Base-by-base conservation (phyloP, 2,329 filamentous ascomycete genomes). In the Aspergillus puulaauensis region DNA sequence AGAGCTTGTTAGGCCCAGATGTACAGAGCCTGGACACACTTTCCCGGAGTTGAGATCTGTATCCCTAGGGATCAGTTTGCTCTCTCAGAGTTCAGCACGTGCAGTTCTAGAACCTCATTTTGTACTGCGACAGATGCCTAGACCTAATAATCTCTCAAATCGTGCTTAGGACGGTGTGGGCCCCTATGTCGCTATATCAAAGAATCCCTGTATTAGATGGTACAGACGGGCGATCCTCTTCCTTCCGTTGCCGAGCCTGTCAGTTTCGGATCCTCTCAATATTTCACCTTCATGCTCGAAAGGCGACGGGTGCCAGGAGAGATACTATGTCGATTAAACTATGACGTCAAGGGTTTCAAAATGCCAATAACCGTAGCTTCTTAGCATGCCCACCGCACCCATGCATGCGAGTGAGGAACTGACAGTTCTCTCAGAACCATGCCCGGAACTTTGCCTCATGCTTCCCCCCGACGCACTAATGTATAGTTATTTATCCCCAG, bases 391-490 rank as follows among this genome's bases (percentile, higher is more conserved):
- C 35, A 37, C 15, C 35, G 35, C 35, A 14, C 48, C 15, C 49
- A 35, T 44, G 58, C 54, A 61, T 57, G 52, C 35, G 50, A 56
- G 50, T 33, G 17, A 11, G 6, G 27, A 27, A 27, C 46, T 12
- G 39, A 24, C 37, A 45, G 50, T 45, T 53, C 41, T 33, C 21
- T 48, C 47, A 40, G 35, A 31, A 66, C 58, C 21, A 43, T 17
- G 17, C 27, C 45, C 68, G 68, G 67, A 61, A 60, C 55, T 69
- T 69, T 66, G 66, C 44, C 60, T 59, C 41, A 33, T 67, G 53
- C 67, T 70, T 71, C 70, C 71, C 70, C 71, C 68, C 68, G 70
- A 64, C 52, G 59, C 65, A 66, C 71, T 72, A 72, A 72, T 72
- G 68, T 66, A 61, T 56, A 54, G 47, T 46, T 54, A 35, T 45